phyloP scores from a whole-genome alignment of 1,139 yeast species.

The Kodamaea sp. region DNA sequence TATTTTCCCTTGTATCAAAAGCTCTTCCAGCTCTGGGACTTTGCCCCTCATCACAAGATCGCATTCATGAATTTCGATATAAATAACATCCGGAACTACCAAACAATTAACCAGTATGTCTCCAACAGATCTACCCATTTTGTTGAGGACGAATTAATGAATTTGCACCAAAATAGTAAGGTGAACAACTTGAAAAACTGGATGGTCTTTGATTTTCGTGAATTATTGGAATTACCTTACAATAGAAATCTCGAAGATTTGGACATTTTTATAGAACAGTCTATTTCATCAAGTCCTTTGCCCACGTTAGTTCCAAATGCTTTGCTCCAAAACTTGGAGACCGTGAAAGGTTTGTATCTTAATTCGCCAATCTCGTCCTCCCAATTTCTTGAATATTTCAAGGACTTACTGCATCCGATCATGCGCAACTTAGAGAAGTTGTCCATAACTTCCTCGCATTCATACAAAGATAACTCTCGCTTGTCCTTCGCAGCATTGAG shows the following conservation, averaged over 20 bases:
- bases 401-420: conserved; percentile 7
- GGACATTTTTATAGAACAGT: conserved; percentile 20
- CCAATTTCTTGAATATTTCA: conserved; percentile 15
- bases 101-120: conserved; percentile 20
- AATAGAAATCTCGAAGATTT: conserved; percentile 21
- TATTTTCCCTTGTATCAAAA: conserved; percentile 20
- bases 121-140: conserved; percentile 15
- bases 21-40: conserved; percentile 20
- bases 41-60: conserved; percentile 15
- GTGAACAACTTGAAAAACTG: conserved; percentile 24
- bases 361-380: conserved; percentile 22
- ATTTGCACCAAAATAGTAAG: conserved; percentile 13
- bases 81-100: conserved; percentile 21
- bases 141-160: conserved; percentile 18
- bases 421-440: conserved; percentile 17
- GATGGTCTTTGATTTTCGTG: conserved; percentile 23
- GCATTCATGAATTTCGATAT: conserved; percentile 23
- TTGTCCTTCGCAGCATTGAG: conserved; percentile 15
- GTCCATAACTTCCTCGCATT: conserved; percentile 23
- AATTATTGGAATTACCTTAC: conserved; percentile 21
- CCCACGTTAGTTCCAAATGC: not conserved
- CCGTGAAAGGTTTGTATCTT: conserved; percentile 17
- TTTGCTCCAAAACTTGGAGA: conserved; percentile 3
- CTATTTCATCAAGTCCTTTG: conserved; percentile 5
- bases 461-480: conserved; percentile 17